phyloP scores from a whole-genome alignment of 1,284 basidiomycete species.

The Melampsora larici-populina region DNA sequence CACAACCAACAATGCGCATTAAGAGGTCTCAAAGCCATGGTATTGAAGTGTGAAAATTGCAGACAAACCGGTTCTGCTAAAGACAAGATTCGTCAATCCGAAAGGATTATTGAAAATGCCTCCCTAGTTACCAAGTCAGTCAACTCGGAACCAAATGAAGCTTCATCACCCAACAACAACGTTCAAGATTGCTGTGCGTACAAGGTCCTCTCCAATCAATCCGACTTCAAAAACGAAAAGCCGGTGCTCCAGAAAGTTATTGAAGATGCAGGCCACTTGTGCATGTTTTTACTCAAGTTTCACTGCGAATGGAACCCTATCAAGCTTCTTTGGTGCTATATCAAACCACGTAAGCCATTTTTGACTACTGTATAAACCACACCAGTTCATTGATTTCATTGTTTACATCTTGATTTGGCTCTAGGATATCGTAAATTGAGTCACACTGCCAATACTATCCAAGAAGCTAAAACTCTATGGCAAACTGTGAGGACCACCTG shows the following conservation, averaged over 20 bases:
- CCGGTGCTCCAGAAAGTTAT: too few species aligned
- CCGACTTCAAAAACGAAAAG: too few species aligned
- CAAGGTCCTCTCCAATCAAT: slow-evolving; percentile 16
- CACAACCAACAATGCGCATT: neutral
- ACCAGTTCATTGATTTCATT: too few species aligned
- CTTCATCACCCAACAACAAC: neutral
- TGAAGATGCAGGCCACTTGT: too few species aligned
- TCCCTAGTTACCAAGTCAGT: neutral
- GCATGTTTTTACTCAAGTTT: too few species aligned
- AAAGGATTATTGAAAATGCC: neutral
- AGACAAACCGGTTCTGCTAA: neutral
- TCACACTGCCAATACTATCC: neutral
- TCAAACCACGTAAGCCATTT: neutral
- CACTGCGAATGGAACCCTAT: too few species aligned
- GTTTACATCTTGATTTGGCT: neutral
- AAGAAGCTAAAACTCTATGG: neutral
- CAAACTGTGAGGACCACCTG: neutral
- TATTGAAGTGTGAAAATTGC: slow-evolving; percentile 9
- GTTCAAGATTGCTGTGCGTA: slow-evolving; percentile 13
- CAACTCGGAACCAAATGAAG: neutral
- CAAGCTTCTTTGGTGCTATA: neutral
- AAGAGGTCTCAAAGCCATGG: neutral
- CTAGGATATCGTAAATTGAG: neutral
- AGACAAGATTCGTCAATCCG: too few species aligned
- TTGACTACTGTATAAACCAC: neutral